Evolutionary conservation across 148 eudicot species (phyloP).

Genomic region (Rhododendron henanense): DNA sequence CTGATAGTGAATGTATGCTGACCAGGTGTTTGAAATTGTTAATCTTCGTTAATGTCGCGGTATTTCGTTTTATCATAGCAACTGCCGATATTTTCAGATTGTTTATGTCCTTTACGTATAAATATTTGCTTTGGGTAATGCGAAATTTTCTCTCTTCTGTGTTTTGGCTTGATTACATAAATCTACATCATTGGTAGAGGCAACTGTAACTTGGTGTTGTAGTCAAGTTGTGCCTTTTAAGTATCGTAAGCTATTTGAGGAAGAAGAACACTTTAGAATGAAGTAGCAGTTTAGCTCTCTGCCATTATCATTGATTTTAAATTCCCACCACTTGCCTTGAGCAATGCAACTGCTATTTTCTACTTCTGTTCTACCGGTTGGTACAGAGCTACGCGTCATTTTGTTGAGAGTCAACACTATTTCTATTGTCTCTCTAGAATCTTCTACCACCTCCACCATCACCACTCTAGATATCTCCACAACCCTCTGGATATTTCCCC

Average conservation of each 20-base stretch:
- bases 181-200: neutral
- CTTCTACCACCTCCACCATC: neutral
- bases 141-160: neutral
- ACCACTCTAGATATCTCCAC: neutral
- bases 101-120: neutral
- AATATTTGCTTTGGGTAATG: neutral
- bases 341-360: neutral
- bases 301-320: neutral
- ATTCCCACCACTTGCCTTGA: neutral
- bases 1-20: neutral
- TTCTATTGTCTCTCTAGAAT: neutral
- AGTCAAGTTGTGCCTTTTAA: neutral
- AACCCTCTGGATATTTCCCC: neutral
- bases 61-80: neutral
- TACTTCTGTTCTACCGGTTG: neutral
- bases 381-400: neutral
- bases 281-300: neutral
- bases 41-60: neutral
- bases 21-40: neutral
- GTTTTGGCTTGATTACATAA: neutral
- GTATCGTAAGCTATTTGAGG: neutral
- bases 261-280: neutral
- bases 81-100: neutral
- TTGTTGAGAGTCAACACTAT: neutral
- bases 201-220: neutral